Conservation (phyloP, 208 protist genomes). For the Leishmania amazonensis region DNA sequence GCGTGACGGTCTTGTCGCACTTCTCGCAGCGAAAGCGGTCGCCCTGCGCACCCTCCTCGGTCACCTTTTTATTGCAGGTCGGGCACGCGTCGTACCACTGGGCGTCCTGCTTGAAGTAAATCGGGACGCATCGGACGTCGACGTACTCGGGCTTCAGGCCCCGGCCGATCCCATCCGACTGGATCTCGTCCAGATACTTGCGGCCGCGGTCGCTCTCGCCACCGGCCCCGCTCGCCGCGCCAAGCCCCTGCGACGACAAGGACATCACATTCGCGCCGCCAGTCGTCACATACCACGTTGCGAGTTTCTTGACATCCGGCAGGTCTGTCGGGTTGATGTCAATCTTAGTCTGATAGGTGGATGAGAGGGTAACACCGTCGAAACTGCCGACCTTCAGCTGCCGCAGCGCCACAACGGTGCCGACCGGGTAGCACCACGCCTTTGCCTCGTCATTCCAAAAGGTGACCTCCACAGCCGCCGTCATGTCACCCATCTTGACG, state of each 20-base stretch:
- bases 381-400: conserved; percentile 86
- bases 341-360: conserved; percentile 83
- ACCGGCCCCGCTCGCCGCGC: conserved; percentile 26
- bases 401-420: conserved; percentile 85
- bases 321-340: conserved; percentile 80
- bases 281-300: conserved; percentile 85
- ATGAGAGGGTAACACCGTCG: conserved; percentile 84
- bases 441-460: conserved; percentile 90
- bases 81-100: conserved; percentile 93
- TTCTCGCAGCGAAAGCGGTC: conserved; percentile 90
- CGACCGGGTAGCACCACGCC: conserved; percentile 55
- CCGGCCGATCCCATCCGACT: conserved; percentile 69
- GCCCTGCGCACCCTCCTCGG: conserved; percentile 69
- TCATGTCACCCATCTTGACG: conserved; percentile 80
- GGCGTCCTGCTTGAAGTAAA: conserved; percentile 91
- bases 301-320: conserved; percentile 84
- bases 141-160: conserved; percentile 87
- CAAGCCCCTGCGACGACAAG: conserved; percentile 60
- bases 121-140: conserved; percentile 86
- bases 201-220: conserved; percentile 79
- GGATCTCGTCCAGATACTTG: conserved; percentile 87
- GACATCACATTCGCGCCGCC: conserved; percentile 80
- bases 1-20: conserved; percentile 77
- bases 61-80: conserved; percentile 93
- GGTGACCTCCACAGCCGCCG: conserved; percentile 85